These are phyloP conservation scores for Ustilago hordei DNA, from an alignment of 1,284 basidiomycete species.

Conservation along the genomic window DNA sequence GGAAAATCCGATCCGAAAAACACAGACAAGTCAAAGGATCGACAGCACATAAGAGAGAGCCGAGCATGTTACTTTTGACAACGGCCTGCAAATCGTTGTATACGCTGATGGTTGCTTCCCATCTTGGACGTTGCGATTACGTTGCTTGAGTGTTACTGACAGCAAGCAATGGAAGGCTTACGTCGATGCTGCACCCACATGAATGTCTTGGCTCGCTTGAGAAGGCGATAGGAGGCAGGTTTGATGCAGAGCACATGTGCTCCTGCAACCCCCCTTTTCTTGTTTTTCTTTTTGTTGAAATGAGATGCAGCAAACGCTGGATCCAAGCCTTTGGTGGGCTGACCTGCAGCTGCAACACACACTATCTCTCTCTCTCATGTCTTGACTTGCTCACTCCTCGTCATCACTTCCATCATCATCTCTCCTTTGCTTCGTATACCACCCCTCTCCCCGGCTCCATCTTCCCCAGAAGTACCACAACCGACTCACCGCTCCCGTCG, in stretches of 20 bases:
- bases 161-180: background rate
- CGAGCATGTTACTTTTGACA: constrained; percentile 10
- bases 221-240: background rate
- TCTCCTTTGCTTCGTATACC: constrained; percentile 8
- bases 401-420: constrained; percentile 6
- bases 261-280: constrained; percentile 19
- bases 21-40: constrained; percentile 27
- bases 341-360: background rate
- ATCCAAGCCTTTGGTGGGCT: constrained; percentile 12
- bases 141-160: no score
- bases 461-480: background rate
- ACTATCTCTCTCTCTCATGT: background rate
- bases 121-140: background rate
- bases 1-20: constrained; percentile 21
- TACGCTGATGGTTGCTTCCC: background rate
- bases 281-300: constrained; percentile 23
- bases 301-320: constrained; percentile 15
- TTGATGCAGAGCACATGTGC: constrained; percentile 2
- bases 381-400: background rate
- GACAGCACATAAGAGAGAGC: constrained; percentile 35
- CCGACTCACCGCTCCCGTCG: constrained; percentile 1
- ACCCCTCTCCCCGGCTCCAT: background rate
- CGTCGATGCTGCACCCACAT: background rate
- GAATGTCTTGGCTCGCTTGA: constrained; percentile 8
- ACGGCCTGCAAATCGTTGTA: background rate